Conservation (phyloP, 169 alveolate genomes). For the Plasmodium sp. region DNA sequence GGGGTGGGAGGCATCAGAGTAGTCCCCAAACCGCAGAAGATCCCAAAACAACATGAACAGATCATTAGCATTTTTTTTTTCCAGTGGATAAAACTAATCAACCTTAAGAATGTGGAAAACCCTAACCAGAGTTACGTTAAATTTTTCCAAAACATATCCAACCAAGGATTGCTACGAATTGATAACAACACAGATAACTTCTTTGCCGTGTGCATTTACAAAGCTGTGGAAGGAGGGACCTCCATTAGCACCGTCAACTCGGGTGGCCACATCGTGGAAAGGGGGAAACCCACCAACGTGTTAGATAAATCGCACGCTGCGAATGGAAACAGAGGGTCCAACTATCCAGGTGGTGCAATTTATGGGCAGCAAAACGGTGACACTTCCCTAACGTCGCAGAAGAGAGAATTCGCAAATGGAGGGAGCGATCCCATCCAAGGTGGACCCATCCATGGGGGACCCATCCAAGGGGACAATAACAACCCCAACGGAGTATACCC, state of each 20-base stretch:
- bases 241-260: not conserved
- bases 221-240: constrained; percentile 80
- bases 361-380: not conserved
- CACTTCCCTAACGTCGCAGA: not conserved
- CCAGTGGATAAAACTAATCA: constrained; percentile 82
- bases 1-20: constrained; percentile 85
- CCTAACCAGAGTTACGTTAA: constrained; percentile 79
- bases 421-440: not conserved
- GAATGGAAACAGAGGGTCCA: constrained; percentile 1
- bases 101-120: constrained; percentile 76
- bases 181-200: constrained; percentile 90
- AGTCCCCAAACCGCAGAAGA: constrained; percentile 79
- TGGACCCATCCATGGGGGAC: not conserved
- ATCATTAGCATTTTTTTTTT: constrained; percentile 77
- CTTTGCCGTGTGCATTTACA: constrained; percentile 87
- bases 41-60: constrained; percentile 80
- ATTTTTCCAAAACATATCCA: constrained; percentile 89
- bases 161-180: constrained; percentile 90
- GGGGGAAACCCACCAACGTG: not conserved
- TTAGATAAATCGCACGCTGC: not conserved
- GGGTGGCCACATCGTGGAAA: not conserved
- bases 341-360: constrained; percentile 1
- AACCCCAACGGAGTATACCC: not conserved
- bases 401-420: not conserved
- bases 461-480: not conserved